Percentiles rank a stretch among this genome's conserved stretches.
phyloP scores from a whole-genome alignment of 2,329 filamentous ascomycete species.

The Byssothecium circinans region DNA sequence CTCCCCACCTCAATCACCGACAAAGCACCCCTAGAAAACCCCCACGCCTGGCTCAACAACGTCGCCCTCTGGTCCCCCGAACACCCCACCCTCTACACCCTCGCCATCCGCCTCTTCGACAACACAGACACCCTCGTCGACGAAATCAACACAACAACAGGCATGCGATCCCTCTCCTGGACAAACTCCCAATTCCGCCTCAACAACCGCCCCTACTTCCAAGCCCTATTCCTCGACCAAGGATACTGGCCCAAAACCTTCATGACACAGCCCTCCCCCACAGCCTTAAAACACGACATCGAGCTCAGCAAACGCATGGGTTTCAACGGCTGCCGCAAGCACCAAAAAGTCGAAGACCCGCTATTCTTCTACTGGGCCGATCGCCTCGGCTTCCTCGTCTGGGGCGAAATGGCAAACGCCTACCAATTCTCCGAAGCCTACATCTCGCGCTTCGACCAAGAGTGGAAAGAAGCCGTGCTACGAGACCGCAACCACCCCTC shows the following conservation, averaged over 20 bases:
- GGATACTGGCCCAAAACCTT: conserved; percentile 65
- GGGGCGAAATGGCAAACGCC: conserved; percentile 67
- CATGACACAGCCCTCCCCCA: conserved; percentile 58
- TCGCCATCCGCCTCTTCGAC: conserved; percentile 57
- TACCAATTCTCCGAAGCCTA: conserved; percentile 65
- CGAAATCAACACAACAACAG: conserved; percentile 61
- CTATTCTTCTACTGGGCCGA: conserved; percentile 65
- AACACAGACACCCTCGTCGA: conserved; percentile 51
- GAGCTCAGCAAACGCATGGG: conserved; percentile 62
- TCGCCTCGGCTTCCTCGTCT: conserved; percentile 62
- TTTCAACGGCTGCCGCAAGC: conserved; percentile 66
- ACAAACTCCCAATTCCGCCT: conserved; percentile 61
- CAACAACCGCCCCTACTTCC: conserved; percentile 62
- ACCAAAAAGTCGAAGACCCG: conserved; percentile 66
- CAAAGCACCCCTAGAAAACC: conserved; percentile 42
- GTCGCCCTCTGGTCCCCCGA: conserved; percentile 66
- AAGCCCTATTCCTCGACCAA: conserved; percentile 62
- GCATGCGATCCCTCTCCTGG: conserved; percentile 65
- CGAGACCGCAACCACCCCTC: conserved; percentile 68
- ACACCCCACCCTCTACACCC: conserved; percentile 59
- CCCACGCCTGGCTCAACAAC: conserved; percentile 53
- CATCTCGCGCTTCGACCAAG: conserved; percentile 61
- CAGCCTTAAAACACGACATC: conserved; percentile 56
- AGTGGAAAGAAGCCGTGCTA: conserved; percentile 65
- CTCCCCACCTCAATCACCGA: conserved; percentile 41